Evolutionary conservation across 805 yeast species (phyloP).

Genomic region (Myxozyma neglecta): DNA sequence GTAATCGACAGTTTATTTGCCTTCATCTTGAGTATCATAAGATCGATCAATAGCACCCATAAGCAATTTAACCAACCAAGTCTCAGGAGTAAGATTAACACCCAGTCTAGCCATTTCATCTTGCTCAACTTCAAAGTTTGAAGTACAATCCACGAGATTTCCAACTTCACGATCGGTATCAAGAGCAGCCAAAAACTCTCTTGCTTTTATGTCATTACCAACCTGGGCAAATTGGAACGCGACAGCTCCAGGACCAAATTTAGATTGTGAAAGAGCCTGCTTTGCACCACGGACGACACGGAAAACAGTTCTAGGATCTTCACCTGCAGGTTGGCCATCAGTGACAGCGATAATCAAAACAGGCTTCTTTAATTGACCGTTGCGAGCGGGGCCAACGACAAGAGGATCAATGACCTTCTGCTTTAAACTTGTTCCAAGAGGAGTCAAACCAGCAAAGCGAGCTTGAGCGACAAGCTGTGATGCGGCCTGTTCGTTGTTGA

Average conservation of each 20-base stretch:
- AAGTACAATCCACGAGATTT: conserved; percentile 36
- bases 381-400: conserved; percentile 33
- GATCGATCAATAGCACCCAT: conserved; percentile 35
- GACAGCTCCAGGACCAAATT: conserved; percentile 38
- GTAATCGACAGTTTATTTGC: neutral
- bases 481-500: conserved; percentile 35
- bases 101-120: conserved; percentile 40
- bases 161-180: conserved; percentile 38
- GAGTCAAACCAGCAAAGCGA: conserved; percentile 37
- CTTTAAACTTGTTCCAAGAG: conserved; percentile 35
- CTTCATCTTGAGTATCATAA: conserved; percentile 39
- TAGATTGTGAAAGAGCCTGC: conserved; percentile 27
- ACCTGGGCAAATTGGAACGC: conserved; percentile 41
- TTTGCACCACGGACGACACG: conserved; percentile 35
- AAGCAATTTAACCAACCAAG: conserved; percentile 38
- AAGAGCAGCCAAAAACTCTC: conserved; percentile 36
- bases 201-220: conserved; percentile 38
- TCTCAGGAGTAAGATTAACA: conserved; percentile 36
- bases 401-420: conserved; percentile 38
- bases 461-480: conserved; percentile 31
- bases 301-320: conserved; percentile 32
- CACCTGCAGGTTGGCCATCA: conserved; percentile 41
- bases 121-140: conserved; percentile 38
- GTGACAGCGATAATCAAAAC: conserved; percentile 38
- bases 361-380: conserved; percentile 35